A percentile compares a stretch with the other conserved stretches of the same genome.
These are phyloP conservation scores for Erythrobasidium yunnanense DNA, from an alignment of 768 basidiomycete genomes.

Conservation along the genomic window DNA sequence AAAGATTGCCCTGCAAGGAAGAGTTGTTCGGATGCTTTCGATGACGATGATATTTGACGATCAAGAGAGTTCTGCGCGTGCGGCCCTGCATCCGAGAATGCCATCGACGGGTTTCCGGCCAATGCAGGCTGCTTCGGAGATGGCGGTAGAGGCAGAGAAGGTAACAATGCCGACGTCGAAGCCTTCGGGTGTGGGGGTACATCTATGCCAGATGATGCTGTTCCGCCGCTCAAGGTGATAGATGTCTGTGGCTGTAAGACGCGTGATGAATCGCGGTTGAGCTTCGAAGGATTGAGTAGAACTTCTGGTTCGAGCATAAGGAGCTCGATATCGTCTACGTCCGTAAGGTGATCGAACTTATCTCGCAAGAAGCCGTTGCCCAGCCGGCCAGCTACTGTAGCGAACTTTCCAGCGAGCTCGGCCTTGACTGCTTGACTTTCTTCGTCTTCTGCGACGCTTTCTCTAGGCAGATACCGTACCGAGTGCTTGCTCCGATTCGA, in stretches of 20 bases:
- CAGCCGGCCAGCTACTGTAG: background rate
- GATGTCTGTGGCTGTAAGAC: too few species aligned
- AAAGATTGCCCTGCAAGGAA: background rate
- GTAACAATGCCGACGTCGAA: too few species aligned
- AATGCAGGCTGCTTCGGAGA: too few species aligned
- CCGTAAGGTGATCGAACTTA: slow-evolving; percentile 20
- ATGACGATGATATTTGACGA: too few species aligned
- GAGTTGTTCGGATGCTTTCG: too few species aligned
- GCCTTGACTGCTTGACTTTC: background rate
- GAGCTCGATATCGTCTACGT: slow-evolving; percentile 3
- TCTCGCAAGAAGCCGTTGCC: background rate
- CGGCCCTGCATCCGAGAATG: background rate
- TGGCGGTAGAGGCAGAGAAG: background rate
- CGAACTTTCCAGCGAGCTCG: slow-evolving; percentile 11
- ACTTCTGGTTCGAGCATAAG: too few species aligned
- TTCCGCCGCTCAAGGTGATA: too few species aligned
- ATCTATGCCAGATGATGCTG: too few species aligned
- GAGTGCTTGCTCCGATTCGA: background rate
- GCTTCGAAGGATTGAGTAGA: too few species aligned
- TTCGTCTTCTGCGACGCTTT: background rate
- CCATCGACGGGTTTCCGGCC: too few species aligned
- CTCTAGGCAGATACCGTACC: background rate
- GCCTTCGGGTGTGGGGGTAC: too few species aligned
- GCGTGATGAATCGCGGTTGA: too few species aligned
- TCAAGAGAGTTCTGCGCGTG: background rate